phyloP scores from a whole-genome alignment of 768 basidiomycete species.

The Paxillus rubicundulus region DNA sequence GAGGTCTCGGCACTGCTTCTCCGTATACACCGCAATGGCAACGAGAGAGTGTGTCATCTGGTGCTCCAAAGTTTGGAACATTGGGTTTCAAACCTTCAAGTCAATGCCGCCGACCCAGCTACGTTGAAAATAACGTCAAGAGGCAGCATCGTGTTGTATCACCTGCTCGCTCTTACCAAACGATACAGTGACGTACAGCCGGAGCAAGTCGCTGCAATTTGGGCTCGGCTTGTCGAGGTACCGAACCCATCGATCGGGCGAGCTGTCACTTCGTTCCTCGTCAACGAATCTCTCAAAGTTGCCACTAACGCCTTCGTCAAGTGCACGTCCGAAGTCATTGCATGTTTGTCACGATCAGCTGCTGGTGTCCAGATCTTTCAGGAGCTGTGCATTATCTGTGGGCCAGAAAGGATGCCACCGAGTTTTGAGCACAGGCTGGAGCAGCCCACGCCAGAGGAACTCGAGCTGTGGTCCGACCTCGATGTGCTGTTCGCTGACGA shows the following conservation, averaged over 20 bases:
- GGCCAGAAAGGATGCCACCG: slow-evolving; percentile 81
- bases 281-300: slow-evolving; percentile 86
- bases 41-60: slow-evolving; percentile 49
- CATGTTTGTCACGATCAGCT: slow-evolving; percentile 76
- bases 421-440: slow-evolving; percentile 68
- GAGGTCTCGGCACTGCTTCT: slow-evolving; percentile 76
- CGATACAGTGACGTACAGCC: slow-evolving; percentile 72
- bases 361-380: slow-evolving; percentile 73
- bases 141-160: slow-evolving; percentile 67
- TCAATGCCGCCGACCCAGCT: slow-evolving; percentile 44
- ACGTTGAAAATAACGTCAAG: slow-evolving; percentile 34
- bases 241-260: slow-evolving; percentile 73
- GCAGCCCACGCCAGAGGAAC: slow-evolving; percentile 58
- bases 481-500: slow-evolving; percentile 69
- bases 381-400: slow-evolving; percentile 81
- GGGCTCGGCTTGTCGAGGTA: slow-evolving; percentile 73
- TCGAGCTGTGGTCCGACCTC: slow-evolving; percentile 78
- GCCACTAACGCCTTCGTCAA: slow-evolving; percentile 74
- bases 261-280: slow-evolving; percentile 75
- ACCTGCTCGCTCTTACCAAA: slow-evolving; percentile 79
- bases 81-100: slow-evolving; percentile 76
- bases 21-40: slow-evolving; percentile 51
- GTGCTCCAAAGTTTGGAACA: slow-evolving; percentile 78
- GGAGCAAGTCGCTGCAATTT: slow-evolving; percentile 77
- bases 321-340: slow-evolving; percentile 78